Base-by-base conservation (phyloP, 2,329 filamentous ascomycete genomes). In the Huntiella decipiens region DNA sequence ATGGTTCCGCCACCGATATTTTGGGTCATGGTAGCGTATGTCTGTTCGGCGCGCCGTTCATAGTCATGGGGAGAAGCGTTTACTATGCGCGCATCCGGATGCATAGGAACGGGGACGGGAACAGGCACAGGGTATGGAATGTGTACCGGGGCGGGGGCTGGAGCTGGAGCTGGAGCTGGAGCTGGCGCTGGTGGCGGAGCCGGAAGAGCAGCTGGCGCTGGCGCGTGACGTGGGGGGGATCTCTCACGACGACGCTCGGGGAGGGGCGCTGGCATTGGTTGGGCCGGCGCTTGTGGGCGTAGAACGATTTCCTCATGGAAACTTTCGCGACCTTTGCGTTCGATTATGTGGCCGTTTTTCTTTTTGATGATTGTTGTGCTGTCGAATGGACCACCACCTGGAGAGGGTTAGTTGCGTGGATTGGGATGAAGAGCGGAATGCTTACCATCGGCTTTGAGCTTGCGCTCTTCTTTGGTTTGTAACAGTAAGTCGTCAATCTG, bases 401-500 rank as follows among this genome's bases (percentile, higher is more conserved):
- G 5, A 12, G 11, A 28, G n/a, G 5, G 17, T 45, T 45, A 40
- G 37, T 28, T 17, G 22, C 3, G 15, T 28, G 16, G 22, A 32
- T 11, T 13, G 35, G 5, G 13, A 13, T 13, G 22, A 10, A 28
- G 17, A 12, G 6, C 2, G 13, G 15, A 3, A 13, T 10, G 34
- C 43, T 19, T 38, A 34, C 43, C 33, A 4, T 13, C 15, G 16
- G 45, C 43, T 31, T 56, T 55, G 73, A 71, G 66, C 56, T 72
- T 71, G 57, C 71, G 77, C 61, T 84, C 86, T 31, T 80, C 76
- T 55, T 86, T 82, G 60, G 84, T 92, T 43, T 86, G 67, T 55
- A 76, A 79, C 54, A 95, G 81, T 38, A 95, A 70, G 55, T 92
- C 82, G 54, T 95, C 86, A 52, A 95, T 95, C 54, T 94, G 85